Base-by-base conservation (phyloP, 2,329 filamentous ascomycete genomes). In the Alternaria ethzedia region DNA sequence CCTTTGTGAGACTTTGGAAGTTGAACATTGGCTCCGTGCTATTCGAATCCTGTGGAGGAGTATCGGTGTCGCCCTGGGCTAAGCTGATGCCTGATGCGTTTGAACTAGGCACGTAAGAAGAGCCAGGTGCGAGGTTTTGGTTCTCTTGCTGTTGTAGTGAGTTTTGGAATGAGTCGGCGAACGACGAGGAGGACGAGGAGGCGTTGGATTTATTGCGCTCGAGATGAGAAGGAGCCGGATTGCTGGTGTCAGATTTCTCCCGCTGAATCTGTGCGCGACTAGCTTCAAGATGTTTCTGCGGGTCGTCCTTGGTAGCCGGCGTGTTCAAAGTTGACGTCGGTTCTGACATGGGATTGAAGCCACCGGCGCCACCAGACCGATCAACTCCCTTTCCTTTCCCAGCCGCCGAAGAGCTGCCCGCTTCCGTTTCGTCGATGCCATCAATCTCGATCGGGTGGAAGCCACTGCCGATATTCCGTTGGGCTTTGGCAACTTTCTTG, bases 1-100 rank as follows among this genome's bases (percentile, higher is more conserved):
- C 92, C 65, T 93, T 92, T 2, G 93, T 92, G 21, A 98, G 82
- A 70, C 93, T 97, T 59, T 89, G 86, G 76, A 97, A 97, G 78
- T 97, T 97, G 80, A 97, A 96, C 87, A 97, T 89, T 4, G 93
- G 88, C 75, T 97, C 94, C 0, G 86, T 82, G 49, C 85, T 85
- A 5, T 83, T 86, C 6, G 80, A 81, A 68, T 81, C 81, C 11
- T 71, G 71, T 46, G 75, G 64, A 11, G 75, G 70, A 8, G 72
- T 75, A 28, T 78, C 76, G 26, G 72, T 75, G 44, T 77, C 76
- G 30, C 73, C 69, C 9, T 68, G 71, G 49, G 66, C 68, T 17
- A 79, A 47, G 54, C 72, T 88, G 2, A 86, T 74, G 5, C 85
- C 86, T 65, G 87, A 90, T 1, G 83, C 84, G 50, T 83, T 86